These are phyloP conservation scores for Salvia miltiorrhiza DNA, from an alignment of 257 asterid genomes.

Conservation along the genomic window DNA sequence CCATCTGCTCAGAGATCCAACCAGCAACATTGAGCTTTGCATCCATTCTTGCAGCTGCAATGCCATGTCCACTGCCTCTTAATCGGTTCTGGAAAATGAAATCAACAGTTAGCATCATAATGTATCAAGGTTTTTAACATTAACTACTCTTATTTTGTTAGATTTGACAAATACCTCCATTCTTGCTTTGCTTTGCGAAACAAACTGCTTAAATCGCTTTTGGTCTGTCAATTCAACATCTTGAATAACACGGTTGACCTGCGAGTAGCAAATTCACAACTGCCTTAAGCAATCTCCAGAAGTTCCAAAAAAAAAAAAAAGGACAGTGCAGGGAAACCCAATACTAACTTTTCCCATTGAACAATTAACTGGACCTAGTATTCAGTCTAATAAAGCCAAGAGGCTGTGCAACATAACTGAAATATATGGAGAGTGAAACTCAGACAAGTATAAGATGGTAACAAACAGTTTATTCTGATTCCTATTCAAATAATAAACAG, in stretches of 20 bases:
- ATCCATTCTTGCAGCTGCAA: slow-evolving; percentile 97
- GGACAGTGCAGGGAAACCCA: background rate
- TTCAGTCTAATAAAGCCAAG: background rate
- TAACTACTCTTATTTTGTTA: background rate
- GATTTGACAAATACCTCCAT: slow-evolving; percentile 72
- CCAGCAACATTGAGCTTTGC: slow-evolving; percentile 97
- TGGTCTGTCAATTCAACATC: slow-evolving; percentile 94
- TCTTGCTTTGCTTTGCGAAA: slow-evolving; percentile 94
- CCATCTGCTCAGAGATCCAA: slow-evolving; percentile 97
- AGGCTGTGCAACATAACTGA: background rate
- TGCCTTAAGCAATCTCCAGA: slow-evolving; percentile 22
- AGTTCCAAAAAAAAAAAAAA: background rate
- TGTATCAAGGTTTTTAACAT: background rate
- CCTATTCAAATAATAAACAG: background rate
- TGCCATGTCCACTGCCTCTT: slow-evolving; percentile 97
- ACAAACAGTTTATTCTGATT: background rate
- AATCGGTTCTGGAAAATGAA: slow-evolving; percentile 80
- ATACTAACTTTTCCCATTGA: background rate
- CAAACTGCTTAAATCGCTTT: slow-evolving; percentile 96
- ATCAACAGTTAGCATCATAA: slow-evolving; percentile 24
- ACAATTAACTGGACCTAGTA: background rate
- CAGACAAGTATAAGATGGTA: background rate
- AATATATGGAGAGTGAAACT: background rate
- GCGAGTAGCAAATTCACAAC: slow-evolving; percentile 24
- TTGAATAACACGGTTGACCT: slow-evolving; percentile 84